Base-by-base conservation (phyloP, 805 yeast genomes). In the Maudiozyma turicensis region DNA sequence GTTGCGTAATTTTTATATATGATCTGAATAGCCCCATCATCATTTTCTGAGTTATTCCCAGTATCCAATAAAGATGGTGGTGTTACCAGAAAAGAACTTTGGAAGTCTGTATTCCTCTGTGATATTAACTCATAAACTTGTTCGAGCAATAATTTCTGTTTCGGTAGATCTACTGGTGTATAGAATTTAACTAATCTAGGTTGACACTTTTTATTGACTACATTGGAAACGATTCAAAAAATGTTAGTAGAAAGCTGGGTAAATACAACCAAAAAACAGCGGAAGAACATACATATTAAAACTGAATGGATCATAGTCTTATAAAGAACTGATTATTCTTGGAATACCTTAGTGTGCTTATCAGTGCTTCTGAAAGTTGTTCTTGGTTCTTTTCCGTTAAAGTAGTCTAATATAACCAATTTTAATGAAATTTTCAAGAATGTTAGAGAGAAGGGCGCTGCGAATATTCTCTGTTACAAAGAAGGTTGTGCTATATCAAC, bases 1-100 rank as follows among this genome's bases (percentile, higher is more conserved):
- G 98, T 90, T 10, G 98, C 98, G 60, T 90, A 93, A 61, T 88
- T 95, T 52, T 96, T 75, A 68, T 91, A 93, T 34, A 93, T 91
- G 45, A 93, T 95, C 53, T 87, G 82, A 55, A 91, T 84, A 53
- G 81, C 87, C 9, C 82, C 87, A 49, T 78, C 81, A 58, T 79
- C 66, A 13, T 48, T 29, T 6, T 5, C 14, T 42, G 44, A 30
- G n/a, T 20, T 54, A 14, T 48, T 78, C 39, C 53, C 50, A 40
- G 61, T 46, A 1, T 48, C 39, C 35, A 88, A 67, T 47, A 65
- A 48, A 6, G 86, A 70, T 8, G 95, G 86, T 0, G 98, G 98
- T 1, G 95, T 89, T 0, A 95, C 86, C 20, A 91, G 71, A 61
- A 91, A 90, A 28, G 95, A 86, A 53, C 97, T 89, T 59, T 90